Evolutionary conservation across 2,329 filamentous ascomycete genomes (phyloP).

Genomic region (Gyromitra esculenta): DNA sequence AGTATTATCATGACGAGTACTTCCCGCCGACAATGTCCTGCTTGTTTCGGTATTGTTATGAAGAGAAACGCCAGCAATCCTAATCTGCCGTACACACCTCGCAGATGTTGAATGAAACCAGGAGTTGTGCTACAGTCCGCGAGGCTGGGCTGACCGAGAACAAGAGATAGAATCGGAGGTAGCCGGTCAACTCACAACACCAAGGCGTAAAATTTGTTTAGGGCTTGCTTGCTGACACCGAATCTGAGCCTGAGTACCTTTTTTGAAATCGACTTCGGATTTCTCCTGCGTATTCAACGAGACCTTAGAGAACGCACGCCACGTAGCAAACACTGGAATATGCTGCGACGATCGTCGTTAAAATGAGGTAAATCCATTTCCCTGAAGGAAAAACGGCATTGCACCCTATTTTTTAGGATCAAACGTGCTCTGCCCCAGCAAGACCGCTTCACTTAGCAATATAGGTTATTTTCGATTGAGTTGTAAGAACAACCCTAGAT

Average conservation of each 20-base stretch:
- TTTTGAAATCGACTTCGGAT: neutral
- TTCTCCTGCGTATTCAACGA: neutral
- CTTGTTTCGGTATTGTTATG: slow-evolving; percentile 5
- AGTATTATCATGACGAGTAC: neutral
- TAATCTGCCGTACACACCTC: neutral
- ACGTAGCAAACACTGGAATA: slow-evolving; percentile 19
- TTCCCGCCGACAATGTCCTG: neutral
- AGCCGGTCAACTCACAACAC: neutral
- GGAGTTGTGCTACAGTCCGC: neutral
- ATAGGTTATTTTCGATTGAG: neutral
- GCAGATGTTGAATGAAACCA: slow-evolving; percentile 21
- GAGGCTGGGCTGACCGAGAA: slow-evolving; percentile 3
- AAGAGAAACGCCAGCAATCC: neutral
- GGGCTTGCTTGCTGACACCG: slow-evolving; percentile 1
- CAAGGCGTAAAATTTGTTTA: neutral
- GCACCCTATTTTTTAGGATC: neutral
- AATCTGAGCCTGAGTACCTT: neutral
- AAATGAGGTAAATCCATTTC: neutral
- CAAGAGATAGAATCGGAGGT: neutral
- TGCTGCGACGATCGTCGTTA: neutral
- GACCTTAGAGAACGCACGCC: neutral
- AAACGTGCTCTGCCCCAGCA: neutral
- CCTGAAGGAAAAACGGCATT: neutral
- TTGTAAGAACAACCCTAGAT: neutral
- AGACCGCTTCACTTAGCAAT: neutral